Percentiles rank a stretch among this genome's conserved stretches.
Conservation (phyloP, 257 asterid species). For the Solanum rostratum region DNA sequence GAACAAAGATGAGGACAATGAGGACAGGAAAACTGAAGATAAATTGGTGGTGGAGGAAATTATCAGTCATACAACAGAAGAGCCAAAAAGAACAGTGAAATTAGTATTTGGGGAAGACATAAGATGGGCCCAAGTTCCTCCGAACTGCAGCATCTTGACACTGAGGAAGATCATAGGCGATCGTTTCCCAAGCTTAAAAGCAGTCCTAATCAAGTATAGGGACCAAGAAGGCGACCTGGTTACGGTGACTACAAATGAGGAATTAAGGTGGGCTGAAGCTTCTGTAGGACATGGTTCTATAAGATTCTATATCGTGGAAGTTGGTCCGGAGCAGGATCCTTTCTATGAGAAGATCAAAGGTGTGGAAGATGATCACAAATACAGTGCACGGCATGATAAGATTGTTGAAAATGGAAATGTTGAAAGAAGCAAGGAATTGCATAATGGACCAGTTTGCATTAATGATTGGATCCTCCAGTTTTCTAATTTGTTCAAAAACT, state of each 20-base stretch:
- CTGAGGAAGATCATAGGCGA: conserved; percentile 48
- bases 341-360: conserved; percentile 24
- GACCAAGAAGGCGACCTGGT: conserved; percentile 88
- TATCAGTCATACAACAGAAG: conserved; percentile 24
- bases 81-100: conserved; percentile 40
- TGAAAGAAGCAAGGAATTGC: conserved; percentile 16
- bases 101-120: conserved; percentile 77
- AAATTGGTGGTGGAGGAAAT: conserved; percentile 57
- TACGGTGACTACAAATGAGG: conserved; percentile 69
- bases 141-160: conserved; percentile 39
- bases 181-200: conserved; percentile 42
- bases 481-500: conserved; percentile 57
- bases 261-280: conserved; percentile 78
- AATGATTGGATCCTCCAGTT: conserved; percentile 77
- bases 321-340: conserved; percentile 60
- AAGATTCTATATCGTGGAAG: conserved; percentile 60
- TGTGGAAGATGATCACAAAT: conserved; percentile 3
- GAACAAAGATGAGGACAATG: conserved; percentile 6
- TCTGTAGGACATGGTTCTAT: conserved; percentile 45
- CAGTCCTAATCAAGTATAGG: conserved; percentile 62
- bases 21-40: conserved; percentile 9
- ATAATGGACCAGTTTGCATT: conserved; percentile 34
- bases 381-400: conserved; percentile 5
- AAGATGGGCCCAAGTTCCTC: conserved; percentile 74
- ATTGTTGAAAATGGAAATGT: conserved; percentile 25